phyloP scores from a whole-genome alignment of 2,329 filamentous ascomycete genomes.

The Fusarium hostae region DNA sequence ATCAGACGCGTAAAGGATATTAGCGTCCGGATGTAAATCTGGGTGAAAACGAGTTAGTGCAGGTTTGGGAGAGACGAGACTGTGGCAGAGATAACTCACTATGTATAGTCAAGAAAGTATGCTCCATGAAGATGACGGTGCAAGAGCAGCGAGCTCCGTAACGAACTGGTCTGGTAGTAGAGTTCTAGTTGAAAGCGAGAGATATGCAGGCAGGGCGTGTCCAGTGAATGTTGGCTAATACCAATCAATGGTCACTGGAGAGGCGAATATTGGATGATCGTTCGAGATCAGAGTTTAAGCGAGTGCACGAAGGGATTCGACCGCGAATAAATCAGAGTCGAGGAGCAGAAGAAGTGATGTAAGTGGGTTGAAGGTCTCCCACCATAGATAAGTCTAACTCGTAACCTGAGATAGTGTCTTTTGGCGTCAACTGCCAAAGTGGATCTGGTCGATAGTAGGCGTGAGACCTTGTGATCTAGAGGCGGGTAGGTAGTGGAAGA shows the following conservation, averaged over 20 bases:
- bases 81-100: constrained; percentile 64
- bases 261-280: constrained; percentile 1
- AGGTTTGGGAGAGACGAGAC: neutral
- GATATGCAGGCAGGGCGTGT: neutral
- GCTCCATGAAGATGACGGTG: constrained; percentile 68
- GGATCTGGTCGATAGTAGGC: constrained; percentile 11
- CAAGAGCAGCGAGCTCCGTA: constrained; percentile 34
- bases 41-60: constrained; percentile 10
- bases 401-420: constrained; percentile 24
- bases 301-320: constrained; percentile 5
- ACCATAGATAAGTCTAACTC: constrained; percentile 26
- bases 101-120: constrained; percentile 92
- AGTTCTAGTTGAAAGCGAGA: constrained; percentile 1
- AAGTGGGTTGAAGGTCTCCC: constrained; percentile 31
- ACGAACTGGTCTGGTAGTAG: constrained; percentile 1
- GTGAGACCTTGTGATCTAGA: neutral
- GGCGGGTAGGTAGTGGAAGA: constrained; percentile 9
- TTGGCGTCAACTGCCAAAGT: constrained; percentile 35
- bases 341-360: constrained; percentile 22
- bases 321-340: neutral
- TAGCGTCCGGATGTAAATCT: constrained; percentile 79
- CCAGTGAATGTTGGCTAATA: constrained; percentile 27
- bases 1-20: constrained; percentile 84
- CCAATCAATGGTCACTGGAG: constrained; percentile 22
- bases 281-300: constrained; percentile 1